Percentiles rank a stretch among this genome's conserved stretches.
phyloP scores from a whole-genome alignment of 2,329 filamentous ascomycete genomes.

The Penicillium sp. region DNA sequence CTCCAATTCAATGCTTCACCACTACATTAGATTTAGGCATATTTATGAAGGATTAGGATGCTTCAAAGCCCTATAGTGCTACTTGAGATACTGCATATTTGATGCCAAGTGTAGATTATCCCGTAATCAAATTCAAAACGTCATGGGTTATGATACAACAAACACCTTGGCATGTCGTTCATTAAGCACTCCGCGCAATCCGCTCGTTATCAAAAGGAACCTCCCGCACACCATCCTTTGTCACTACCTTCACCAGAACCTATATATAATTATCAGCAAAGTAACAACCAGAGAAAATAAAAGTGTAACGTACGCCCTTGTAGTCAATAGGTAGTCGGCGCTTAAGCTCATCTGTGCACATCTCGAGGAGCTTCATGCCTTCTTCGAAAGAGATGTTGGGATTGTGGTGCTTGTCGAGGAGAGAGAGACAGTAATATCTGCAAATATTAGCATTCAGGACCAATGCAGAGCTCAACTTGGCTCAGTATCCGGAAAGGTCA shows the following conservation, averaged over 20 bases:
- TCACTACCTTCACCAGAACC: constrained; percentile 76
- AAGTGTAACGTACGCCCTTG: constrained; percentile 69
- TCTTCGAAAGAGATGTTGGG: constrained; percentile 85
- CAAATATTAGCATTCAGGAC: constrained; percentile 13
- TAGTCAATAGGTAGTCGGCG: constrained; percentile 96
- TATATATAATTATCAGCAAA: constrained; percentile 23
- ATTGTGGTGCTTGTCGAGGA: constrained; percentile 97
- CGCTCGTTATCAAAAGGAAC: constrained; percentile 80
- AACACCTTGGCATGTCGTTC: constrained; percentile 26
- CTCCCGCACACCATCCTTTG: constrained; percentile 84
- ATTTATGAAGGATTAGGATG: not conserved
- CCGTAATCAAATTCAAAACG: constrained; percentile 30
- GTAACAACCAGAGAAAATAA: constrained; percentile 2
- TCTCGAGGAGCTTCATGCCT: constrained; percentile 83
- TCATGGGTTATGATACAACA: constrained; percentile 27
- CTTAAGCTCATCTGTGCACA: constrained; percentile 97
- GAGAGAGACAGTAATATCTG: constrained; percentile 95
- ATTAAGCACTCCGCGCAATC: constrained; percentile 46
- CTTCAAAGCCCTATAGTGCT: not conserved
- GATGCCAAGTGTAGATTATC: constrained; percentile 20
- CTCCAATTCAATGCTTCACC: not conserved
- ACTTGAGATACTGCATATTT: not conserved
- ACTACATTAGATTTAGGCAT: not conserved
- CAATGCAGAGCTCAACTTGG: not conserved
- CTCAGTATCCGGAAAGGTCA: not conserved